These are phyloP conservation scores for Isochrysis galbana DNA, from an alignment of 78 protist species.

Conservation along the genomic window DNA sequence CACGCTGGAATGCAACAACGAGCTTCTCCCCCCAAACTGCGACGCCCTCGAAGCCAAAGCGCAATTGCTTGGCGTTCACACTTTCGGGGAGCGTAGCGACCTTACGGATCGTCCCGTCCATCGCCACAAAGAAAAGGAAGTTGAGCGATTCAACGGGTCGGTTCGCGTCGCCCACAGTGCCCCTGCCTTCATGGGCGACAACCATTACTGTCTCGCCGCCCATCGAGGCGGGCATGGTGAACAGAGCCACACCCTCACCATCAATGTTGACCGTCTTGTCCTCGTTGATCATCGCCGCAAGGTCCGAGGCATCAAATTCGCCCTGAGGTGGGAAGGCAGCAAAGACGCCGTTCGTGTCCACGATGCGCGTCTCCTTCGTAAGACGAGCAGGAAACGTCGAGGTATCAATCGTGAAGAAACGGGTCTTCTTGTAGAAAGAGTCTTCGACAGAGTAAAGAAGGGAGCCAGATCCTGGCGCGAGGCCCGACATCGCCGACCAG, in stretches of 20 bases:
- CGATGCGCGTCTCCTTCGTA: background rate
- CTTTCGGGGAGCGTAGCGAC: background rate
- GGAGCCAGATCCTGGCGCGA: background rate
- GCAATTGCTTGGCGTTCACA: background rate
- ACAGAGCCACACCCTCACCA: background rate
- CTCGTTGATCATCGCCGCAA: background rate
- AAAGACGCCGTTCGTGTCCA: background rate
- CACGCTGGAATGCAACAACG: slow-evolving; percentile 23
- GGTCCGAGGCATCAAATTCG: background rate
- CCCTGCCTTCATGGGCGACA: no score
- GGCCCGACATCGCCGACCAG: background rate
- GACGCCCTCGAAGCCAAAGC: slow-evolving; percentile 19
- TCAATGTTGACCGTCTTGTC: background rate
- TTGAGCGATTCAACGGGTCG: background rate
- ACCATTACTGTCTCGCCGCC: no score
- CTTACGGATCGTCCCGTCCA: background rate
- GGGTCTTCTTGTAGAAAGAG: background rate
- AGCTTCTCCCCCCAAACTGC: background rate
- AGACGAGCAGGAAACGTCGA: background rate
- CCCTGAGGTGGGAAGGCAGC: background rate
- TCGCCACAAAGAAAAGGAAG: background rate
- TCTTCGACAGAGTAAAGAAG: background rate
- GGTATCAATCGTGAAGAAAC: background rate
- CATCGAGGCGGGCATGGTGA: background rate
- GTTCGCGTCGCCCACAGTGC: background rate